Percentiles rank a stretch among this genome's conserved stretches.
These are phyloP conservation scores for Ustilaginoidea virens DNA, from an alignment of 2,329 filamentous ascomycete genomes.

Conservation along the genomic window DNA sequence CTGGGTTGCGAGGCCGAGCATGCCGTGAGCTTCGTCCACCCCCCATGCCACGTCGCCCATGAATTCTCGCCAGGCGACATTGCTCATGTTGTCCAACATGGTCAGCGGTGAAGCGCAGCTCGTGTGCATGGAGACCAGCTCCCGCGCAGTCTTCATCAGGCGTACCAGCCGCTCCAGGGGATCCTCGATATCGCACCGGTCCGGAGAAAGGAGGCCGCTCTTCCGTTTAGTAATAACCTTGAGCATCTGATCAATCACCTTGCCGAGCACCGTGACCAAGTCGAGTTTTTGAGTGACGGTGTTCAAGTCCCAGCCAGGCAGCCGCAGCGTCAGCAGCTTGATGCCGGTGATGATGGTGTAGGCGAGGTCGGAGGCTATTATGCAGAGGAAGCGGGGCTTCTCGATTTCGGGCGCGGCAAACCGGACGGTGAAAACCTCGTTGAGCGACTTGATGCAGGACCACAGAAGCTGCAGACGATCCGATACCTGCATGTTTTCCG, in stretches of 20 bases:
- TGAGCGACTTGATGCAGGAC: conserved; percentile 25
- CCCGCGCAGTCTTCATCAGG: conserved; percentile 15
- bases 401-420: conserved; percentile 16
- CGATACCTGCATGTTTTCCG: conserved; percentile 16
- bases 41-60: conserved; percentile 6
- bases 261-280: conserved; percentile 9
- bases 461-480: conserved; percentile 31
- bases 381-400: conserved; percentile 24
- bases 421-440: conserved; percentile 23
- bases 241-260: conserved; percentile 15
- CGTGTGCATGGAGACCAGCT: conserved; percentile 17
- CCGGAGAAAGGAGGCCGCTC: conserved; percentile 10
- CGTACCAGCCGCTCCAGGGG: conserved; percentile 17
- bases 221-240: conserved; percentile 15
- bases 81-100: conserved; percentile 7
- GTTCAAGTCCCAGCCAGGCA: conserved; percentile 30
- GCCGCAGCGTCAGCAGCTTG: conserved; percentile 28
- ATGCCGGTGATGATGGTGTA: conserved; percentile 30
- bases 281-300: conserved; percentile 19
- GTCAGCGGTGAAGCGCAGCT: conserved; percentile 10
- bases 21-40: conserved; percentile 1
- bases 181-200: conserved; percentile 10
- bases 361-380: conserved; percentile 30
- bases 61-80: conserved; percentile 8
- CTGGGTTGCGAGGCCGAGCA: conserved; percentile 3